Base-by-base conservation (phyloP, 2,329 filamentous ascomycete species). In the Monosporascus ibericus region DNA sequence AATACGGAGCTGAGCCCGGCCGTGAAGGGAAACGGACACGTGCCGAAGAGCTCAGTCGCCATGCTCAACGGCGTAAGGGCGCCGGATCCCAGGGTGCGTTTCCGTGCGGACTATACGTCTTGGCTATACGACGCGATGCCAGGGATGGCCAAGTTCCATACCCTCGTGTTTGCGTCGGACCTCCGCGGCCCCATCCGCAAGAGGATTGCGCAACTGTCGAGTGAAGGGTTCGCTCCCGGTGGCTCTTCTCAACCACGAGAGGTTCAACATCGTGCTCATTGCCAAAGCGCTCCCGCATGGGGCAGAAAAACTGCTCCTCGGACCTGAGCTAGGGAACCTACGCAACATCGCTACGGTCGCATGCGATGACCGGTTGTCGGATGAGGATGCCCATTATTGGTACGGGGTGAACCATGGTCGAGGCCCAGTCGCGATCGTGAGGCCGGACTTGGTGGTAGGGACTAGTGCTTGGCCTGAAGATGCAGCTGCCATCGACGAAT, bases 91-190 rank as follows among this genome's bases (percentile, higher is more conserved):
- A 58, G 66, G 2, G 52, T 68, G 20, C 62, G 62, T 39, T 60
- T 67, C 47, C 49, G 30, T 1, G 47, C 56, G 3, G 52, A 49
- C 7, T 47, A 59, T 20, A 65, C 64, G 0, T 62, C 60, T 2
- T 69, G 69, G 47, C 56, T 70, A 3, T 69, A 70, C 54, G 67
- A 70, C 44, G 55, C 51, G 36, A 50, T 69, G 18, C 57, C 36
- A 6, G 65, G 65, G 3, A 53, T 55, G 1, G 50, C 56, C 5
- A 53, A 46, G 30, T 63, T 70, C 48, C 66, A 69, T 51, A 51
- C 69, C 2, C 47, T 69, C 1, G 34, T 69, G 2, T 69, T 69
- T 44, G 65, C 48, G 44, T 60, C 62, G 8, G 48, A 62, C 18
- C 48, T 63, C 6, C 22, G 54, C 24, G 57, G 64, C 22, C 51